A percentile compares a stretch with the other conserved stretches of the same genome.
Conservation (phyloP, 2,329 filamentous ascomycete genomes). For the Microsporum audouinii region DNA sequence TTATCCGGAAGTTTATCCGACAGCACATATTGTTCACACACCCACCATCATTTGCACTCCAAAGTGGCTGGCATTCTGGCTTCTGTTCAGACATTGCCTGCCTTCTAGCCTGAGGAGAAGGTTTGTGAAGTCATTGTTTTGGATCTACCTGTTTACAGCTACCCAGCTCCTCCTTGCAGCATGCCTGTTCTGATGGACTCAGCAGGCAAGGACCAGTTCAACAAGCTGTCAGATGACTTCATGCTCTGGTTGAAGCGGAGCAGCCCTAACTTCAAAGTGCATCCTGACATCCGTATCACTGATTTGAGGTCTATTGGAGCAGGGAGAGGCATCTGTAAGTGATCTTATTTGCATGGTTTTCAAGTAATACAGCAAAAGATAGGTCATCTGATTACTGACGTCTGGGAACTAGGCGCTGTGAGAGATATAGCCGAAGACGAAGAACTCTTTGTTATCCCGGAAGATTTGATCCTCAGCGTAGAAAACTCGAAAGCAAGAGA, state of each 20-base stretch:
- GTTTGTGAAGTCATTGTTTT: not conserved
- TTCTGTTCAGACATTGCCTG: slow-evolving; percentile 9
- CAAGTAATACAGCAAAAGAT: not conserved
- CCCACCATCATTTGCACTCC: not conserved
- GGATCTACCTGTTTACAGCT: not conserved
- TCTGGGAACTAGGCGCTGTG: slow-evolving; percentile 50
- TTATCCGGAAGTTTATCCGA: slow-evolving; percentile 19
- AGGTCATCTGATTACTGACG: slow-evolving; percentile 12
- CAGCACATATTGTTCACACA: slow-evolving; percentile 16
- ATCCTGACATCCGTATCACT: slow-evolving; percentile 45
- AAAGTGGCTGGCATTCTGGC: slow-evolving; percentile 6
- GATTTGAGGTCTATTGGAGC: slow-evolving; percentile 47
- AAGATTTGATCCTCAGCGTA: slow-evolving; percentile 56
- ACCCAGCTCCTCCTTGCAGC: not conserved
- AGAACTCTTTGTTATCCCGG: slow-evolving; percentile 68
- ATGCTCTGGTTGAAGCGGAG: slow-evolving; percentile 43
- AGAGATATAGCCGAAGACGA: slow-evolving; percentile 61
- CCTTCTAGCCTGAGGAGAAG: not conserved
- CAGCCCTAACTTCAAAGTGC: slow-evolving; percentile 43
- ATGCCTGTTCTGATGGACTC: not conserved
- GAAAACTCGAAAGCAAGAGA: slow-evolving; percentile 58
- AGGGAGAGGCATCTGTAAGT: slow-evolving; percentile 54
- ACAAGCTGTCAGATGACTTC: slow-evolving; percentile 41
- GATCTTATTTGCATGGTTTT: slow-evolving; percentile 5
- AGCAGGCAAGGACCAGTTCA: slow-evolving; percentile 23